Evolutionary conservation across 1,284 basidiomycete species (phyloP).

Genomic region (Leccinum ponderosum): DNA sequence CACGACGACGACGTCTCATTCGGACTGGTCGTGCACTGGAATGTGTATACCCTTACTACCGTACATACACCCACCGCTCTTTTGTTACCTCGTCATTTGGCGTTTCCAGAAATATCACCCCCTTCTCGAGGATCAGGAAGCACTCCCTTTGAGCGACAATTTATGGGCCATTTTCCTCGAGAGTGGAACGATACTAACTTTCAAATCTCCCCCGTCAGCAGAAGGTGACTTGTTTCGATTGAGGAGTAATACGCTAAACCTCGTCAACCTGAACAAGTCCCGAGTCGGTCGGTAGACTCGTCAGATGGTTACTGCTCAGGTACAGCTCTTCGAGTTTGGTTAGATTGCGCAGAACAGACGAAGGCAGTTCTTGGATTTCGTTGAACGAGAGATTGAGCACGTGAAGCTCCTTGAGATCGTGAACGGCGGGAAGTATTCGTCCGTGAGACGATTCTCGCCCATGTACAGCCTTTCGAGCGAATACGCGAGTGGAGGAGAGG

Average conservation of each 20-base stretch:
- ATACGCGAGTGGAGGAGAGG: no score
- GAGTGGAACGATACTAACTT: background rate
- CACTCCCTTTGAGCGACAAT: constrained; percentile 2
- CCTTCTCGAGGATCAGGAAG: constrained; percentile 26
- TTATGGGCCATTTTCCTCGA: constrained; percentile 19
- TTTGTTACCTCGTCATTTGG: constrained; percentile 1
- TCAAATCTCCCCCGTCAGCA: no score
- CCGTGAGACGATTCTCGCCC: constrained; percentile 51
- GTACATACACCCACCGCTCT: no score
- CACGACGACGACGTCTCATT: no score
- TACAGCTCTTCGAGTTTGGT: constrained; percentile 82
- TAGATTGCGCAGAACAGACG: constrained; percentile 75
- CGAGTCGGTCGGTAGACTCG: constrained; percentile 81
- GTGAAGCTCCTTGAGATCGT: constrained; percentile 75
- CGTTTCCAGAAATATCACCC: constrained; percentile 27
- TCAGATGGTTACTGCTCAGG: constrained; percentile 91
- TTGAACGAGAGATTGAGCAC: constrained; percentile 97
- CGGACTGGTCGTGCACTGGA: no score
- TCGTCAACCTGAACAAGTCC: constrained; percentile 72
- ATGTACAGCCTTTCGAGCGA: no score
- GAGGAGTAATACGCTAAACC: constrained; percentile 77
- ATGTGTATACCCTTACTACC: no score
- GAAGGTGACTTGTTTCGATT: constrained; percentile 78
- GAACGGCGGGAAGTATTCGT: constrained; percentile 76
- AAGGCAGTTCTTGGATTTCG: constrained; percentile 86